Base-by-base conservation (phyloP, 2,329 filamentous ascomycete genomes). In the Trichoderma sp. region DNA sequence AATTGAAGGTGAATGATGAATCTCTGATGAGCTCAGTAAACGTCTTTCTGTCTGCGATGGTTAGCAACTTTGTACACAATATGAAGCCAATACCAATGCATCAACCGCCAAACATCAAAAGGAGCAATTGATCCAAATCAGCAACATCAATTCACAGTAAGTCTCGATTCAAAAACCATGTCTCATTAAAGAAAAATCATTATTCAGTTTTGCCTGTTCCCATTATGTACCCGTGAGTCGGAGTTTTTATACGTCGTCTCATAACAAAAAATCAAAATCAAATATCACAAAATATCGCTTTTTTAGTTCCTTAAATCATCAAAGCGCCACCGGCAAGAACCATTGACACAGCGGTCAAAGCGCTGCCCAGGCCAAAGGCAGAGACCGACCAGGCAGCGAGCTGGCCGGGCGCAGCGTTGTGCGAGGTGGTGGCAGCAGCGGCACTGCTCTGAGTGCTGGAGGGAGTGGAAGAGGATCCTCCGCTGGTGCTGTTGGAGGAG, bases 311-410 rank as follows among this genome's bases (percentile, higher is more conserved):
- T 10, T 37, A 79, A 59, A 77, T 64, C 70, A 78, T 71, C 16
- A 78, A 43, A 62, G 74, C 77, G 24, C 74, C 77, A 11, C 77
- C 78, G 11, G 75, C 72, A 49, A 76, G 64, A 11, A 72, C 75
- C 74, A 79, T 76, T 33, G 74, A 73, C 63, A 77, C 61, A 19
- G 72, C 64, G 31, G 76, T 73, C 43, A 79, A 60, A 66, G 72
- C 55, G 67, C 70, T 68, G 58, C 72, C 72, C 66, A 74, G 71
- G 57, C 71, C 68, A n/a, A 58, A 10, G 19, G 74, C 72, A 61
- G 68, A 73, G 11, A 66, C 60, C 5, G 75, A 71, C 75, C 74
- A 63, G 1, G 69, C 75, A 19, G 70, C 70, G 60, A 74, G 73
- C 27, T 77, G 64, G 16, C 73, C 70, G 8, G 74, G 61, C 16